phyloP scores from a whole-genome alignment of 805 yeast genomes.

The Yarrowia keelungensis region DNA sequence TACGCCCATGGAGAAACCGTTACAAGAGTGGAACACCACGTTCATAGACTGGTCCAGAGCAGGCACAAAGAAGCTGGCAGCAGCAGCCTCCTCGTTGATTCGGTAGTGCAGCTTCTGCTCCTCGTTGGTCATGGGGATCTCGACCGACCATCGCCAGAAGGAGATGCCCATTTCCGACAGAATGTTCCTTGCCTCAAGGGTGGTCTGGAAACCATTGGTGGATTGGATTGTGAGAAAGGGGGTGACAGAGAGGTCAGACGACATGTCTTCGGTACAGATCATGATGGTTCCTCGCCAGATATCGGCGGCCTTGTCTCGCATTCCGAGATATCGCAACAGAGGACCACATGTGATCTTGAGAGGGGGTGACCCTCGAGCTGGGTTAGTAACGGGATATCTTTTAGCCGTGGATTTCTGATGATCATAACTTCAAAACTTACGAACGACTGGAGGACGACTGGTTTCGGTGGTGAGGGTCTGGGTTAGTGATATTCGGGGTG shows the following conservation, averaged over 20 bases:
- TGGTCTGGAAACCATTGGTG: conserved; percentile 13
- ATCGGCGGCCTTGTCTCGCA: conserved; percentile 55
- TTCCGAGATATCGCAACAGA: conserved; percentile 68
- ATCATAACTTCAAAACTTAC: conserved; percentile 7
- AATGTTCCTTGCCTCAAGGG: conserved; percentile 53
- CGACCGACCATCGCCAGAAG: conserved; percentile 72
- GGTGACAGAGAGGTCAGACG: conserved; percentile 44
- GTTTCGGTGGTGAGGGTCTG: conserved; percentile 30
- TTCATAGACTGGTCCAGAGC: conserved; percentile 72
- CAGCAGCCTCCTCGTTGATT: conserved; percentile 57
- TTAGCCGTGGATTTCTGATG: neutral
- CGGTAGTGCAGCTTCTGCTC: conserved; percentile 72
- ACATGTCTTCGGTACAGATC: conserved; percentile 62
- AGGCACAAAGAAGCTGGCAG: conserved; percentile 75
- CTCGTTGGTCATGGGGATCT: conserved; percentile 55
- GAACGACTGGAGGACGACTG: conserved; percentile 23
- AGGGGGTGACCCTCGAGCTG: conserved; percentile 42
- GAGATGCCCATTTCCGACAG: conserved; percentile 56
- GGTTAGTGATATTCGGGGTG: conserved; percentile 2
- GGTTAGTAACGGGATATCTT: conserved; percentile 9
- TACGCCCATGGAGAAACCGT: conserved; percentile 82
- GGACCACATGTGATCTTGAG: conserved; percentile 64
- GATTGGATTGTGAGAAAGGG: conserved; percentile 47
- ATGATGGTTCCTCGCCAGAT: conserved; percentile 74
- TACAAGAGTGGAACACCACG: conserved; percentile 83